Conservation (phyloP, 192 early-diverging fungal species). For the Diversispora epigaea region DNA sequence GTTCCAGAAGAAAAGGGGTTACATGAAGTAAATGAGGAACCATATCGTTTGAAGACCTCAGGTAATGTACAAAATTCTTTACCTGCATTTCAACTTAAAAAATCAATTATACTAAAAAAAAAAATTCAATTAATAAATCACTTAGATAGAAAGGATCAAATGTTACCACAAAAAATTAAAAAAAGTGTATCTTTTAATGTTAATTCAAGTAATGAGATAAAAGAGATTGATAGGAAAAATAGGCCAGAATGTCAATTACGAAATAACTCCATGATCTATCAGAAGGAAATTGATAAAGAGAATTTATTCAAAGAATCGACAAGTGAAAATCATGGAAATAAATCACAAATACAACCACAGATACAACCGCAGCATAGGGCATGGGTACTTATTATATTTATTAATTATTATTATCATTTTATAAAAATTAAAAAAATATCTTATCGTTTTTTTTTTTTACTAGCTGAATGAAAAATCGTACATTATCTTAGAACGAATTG, state of each 20-base stretch:
- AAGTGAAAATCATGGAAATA: no score
- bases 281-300: no score
- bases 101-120: background rate
- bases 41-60: background rate
- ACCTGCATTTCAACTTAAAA: background rate
- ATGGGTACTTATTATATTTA: no score
- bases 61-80: background rate
- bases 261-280: no score
- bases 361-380: no score
- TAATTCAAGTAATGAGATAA: background rate
- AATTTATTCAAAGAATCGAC: no score
- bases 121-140: background rate
- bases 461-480: background rate
- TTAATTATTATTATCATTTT: background rate
- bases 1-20: background rate
- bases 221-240: no score
- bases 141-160: constrained; percentile 7
- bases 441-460: background rate
- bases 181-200: background rate
- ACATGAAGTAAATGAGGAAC: background rate
- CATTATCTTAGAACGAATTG: constrained; percentile 46
- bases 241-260: no score
- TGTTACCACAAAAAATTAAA: background rate
- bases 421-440: background rate
- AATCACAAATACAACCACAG: no score